Base-by-base conservation (phyloP, 139 green algal species). In the Astrephomene gubernaculifera region DNA sequence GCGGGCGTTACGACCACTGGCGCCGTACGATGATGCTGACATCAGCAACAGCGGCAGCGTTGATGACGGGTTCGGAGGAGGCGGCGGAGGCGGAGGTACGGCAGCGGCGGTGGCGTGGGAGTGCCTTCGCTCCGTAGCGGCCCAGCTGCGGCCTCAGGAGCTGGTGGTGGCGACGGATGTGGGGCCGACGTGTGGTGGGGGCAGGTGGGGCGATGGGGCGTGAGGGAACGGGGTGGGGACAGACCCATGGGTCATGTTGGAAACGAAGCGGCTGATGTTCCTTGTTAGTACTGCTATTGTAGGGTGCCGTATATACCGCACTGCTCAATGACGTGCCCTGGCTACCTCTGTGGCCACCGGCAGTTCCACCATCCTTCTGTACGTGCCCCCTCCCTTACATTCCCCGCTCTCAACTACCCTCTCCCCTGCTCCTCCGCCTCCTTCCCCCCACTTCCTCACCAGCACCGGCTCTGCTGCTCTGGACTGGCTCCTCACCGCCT, bases 401-500 rank as follows among this genome's bases (percentile, higher is more conserved):
- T n/a, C n/a, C n/a, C n/a, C n/a, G n/a, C n/a, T n/a, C 36, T 0
- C 36, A 72, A 72, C 35, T n/a, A 6, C 41, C 29, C 27, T 65
- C 19, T 9, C 57, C 57, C 12, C 27, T n/a, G n/a, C n/a, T n/a
- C 68, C 68, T 39, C 4, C 25, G 17, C 41, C 38, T 19, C 68
- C 52, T 9, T 8, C 33, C 73, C 36, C 3, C 24, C 74, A 25
- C 31, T 7, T n/a, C n/a, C n/a, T n/a, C n/a, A n/a, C 12, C 54
- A 71, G 54, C 24, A 71, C 54, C 27, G 74, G 74, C 74, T 82
- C 54, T 1, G 0, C 39, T 17, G 41, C 60, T 2, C 76, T 83
- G 63, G 76, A 83, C 61, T 83, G 76, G 76, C 76, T 83, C 4
- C 61, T 73, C 6, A 3, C 39, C n/a, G 76, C 76, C 41, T 61